These are phyloP conservation scores for Magnolia kwangsiensis DNA, from an alignment of 164 flowering plant species.

Conservation along the genomic window DNA sequence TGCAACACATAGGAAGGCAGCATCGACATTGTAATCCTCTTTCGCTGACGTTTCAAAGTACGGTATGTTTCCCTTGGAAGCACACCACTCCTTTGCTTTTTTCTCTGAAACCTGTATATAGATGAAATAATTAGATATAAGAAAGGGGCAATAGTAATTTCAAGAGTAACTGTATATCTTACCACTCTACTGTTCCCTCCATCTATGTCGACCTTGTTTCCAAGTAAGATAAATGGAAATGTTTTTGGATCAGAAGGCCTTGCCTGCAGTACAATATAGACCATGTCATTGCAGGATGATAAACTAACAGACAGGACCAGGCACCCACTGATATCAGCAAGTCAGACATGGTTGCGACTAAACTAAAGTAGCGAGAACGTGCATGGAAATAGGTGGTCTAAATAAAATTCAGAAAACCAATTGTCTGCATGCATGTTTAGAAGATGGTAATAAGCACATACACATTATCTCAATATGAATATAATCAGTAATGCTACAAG, in stretches of 20 bases:
- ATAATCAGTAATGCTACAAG: too few species aligned
- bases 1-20: conserved; percentile 78
- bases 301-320: not conserved
- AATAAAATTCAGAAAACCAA: too few species aligned
- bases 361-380: not conserved
- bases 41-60: conserved; percentile 96
- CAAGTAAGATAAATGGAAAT: conserved; percentile 86
- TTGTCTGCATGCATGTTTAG: too few species aligned
- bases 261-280: conserved; percentile 45
- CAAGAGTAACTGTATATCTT: conserved; percentile 17
- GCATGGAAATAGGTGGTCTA: too few species aligned
- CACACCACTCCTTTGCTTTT: conserved; percentile 95
- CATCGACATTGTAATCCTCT: conserved; percentile 88
- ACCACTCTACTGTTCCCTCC: conserved; percentile 99
- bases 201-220: conserved; percentile 90
- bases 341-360: not conserved
- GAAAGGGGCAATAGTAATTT: not conserved
- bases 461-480: too few species aligned
- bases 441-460: too few species aligned
- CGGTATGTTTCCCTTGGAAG: conserved; percentile 83
- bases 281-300: not conserved
- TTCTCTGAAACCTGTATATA: conserved; percentile 80
- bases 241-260: conserved; percentile 67
- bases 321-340: not conserved
- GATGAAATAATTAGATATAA: not conserved